Evolutionary conservation across 2,329 filamentous ascomycete genomes (phyloP).

Genomic region (Sordariomycetes sp.): DNA sequence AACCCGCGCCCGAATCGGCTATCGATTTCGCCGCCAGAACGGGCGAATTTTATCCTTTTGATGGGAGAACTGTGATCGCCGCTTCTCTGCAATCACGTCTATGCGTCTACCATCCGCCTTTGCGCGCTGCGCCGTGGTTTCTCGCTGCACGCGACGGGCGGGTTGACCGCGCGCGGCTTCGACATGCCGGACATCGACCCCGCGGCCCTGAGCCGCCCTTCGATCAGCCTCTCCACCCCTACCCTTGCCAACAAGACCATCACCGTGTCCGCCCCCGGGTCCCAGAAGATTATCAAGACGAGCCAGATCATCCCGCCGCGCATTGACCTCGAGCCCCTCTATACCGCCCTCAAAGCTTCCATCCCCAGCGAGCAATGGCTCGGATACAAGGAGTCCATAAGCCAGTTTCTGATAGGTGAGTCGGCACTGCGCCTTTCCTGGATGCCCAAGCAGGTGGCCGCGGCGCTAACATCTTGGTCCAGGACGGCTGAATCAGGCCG

Average conservation of each 20-base stretch:
- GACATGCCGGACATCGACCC: slow-evolving; percentile 59
- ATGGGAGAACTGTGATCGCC: slow-evolving; percentile 30
- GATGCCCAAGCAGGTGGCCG: background rate
- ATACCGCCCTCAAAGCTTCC: slow-evolving; percentile 48
- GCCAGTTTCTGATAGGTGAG: slow-evolving; percentile 52
- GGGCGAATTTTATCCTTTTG: slow-evolving; percentile 34
- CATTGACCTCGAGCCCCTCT: slow-evolving; percentile 57
- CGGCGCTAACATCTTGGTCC: background rate
- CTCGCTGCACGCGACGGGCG: slow-evolving; percentile 34
- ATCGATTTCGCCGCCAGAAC: slow-evolving; percentile 18
- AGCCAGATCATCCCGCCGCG: slow-evolving; percentile 54
- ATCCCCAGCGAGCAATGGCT: slow-evolving; percentile 53
- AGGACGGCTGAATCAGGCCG: slow-evolving; percentile 54
- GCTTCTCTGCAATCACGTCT: slow-evolving; percentile 20
- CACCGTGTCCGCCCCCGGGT: slow-evolving; percentile 36
- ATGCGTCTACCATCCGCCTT: slow-evolving; percentile 31
- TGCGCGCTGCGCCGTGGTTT: slow-evolving; percentile 32
- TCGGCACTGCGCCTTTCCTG: background rate
- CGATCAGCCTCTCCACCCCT: slow-evolving; percentile 47
- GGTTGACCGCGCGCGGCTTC: slow-evolving; percentile 14
- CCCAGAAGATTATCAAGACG: slow-evolving; percentile 44
- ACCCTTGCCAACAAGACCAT: slow-evolving; percentile 47
- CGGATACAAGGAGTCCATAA: slow-evolving; percentile 51
- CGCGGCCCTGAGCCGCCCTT: slow-evolving; percentile 54
- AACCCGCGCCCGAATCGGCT: slow-evolving; percentile 1